These are phyloP conservation scores for Kazachstania viticola DNA, from an alignment of 805 yeast species.

Conservation along the genomic window DNA sequence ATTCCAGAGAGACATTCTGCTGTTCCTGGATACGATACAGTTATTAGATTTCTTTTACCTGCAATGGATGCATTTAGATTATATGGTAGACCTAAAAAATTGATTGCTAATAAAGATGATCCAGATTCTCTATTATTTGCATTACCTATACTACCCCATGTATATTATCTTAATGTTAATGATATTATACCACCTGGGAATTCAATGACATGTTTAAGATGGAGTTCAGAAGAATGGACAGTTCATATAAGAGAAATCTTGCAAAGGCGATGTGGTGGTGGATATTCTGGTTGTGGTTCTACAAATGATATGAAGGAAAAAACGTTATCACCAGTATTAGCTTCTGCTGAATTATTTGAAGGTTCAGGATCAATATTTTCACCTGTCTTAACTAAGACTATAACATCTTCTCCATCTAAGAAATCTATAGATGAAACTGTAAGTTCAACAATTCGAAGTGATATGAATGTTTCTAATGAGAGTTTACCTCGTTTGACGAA, in stretches of 20 bases:
- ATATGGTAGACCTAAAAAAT: conserved; percentile 62
- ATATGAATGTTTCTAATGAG: too few relatives aligned
- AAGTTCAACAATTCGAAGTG: too few relatives aligned
- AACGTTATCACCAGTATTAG: conserved; percentile 36
- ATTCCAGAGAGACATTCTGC: conserved; percentile 68
- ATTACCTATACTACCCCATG: conserved; percentile 61
- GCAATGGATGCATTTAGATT: conserved; percentile 57
- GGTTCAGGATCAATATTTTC: conserved; percentile 13
- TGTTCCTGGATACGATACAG: conserved; percentile 59
- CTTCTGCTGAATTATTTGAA: conserved; percentile 26
- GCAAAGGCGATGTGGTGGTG: conserved; percentile 39
- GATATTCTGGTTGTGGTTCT: conserved; percentile 74
- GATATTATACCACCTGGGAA: conserved; percentile 38
- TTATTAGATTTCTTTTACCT: conserved; percentile 59
- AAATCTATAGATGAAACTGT: too few relatives aligned
- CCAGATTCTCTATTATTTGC: conserved; percentile 52
- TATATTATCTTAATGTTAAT: conserved; percentile 47
- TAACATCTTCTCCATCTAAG: too few relatives aligned
- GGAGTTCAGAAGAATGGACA: conserved; percentile 57
- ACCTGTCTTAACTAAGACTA: conserved; percentile 3
- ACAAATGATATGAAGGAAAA: conserved; percentile 52
- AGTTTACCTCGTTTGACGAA: background rate
- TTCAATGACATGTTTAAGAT: conserved; percentile 30
- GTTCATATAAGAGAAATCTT: conserved; percentile 42
- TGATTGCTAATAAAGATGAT: conserved; percentile 47